These are phyloP conservation scores for Sclerotinia subarctica DNA, from an alignment of 2,329 filamentous ascomycete species.

Conservation along the genomic window DNA sequence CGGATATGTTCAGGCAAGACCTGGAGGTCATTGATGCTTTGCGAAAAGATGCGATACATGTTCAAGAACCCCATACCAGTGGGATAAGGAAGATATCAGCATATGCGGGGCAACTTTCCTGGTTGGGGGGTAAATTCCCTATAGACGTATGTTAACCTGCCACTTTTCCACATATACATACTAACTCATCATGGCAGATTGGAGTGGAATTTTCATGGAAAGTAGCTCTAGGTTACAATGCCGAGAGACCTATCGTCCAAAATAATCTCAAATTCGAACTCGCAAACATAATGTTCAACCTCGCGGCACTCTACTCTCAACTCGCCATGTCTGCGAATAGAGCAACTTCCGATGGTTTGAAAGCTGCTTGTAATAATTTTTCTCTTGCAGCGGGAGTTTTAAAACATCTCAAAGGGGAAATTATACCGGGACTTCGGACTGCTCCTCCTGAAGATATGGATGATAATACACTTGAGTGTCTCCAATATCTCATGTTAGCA, in stretches of 20 bases:
- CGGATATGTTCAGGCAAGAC: conserved; percentile 92
- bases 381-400: conserved; percentile 83
- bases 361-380: conserved; percentile 85
- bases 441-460: conserved; percentile 96
- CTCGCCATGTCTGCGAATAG: conserved; percentile 79
- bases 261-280: conserved; percentile 78
- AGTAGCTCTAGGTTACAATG: conserved; percentile 86
- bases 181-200: conserved; percentile 52
- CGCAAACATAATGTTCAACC: conserved; percentile 88
- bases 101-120: conserved; percentile 89
- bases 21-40: conserved; percentile 81
- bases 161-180: conserved; percentile 12
- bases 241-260: conserved; percentile 63
- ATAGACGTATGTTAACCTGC: conserved; percentile 66
- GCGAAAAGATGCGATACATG: conserved; percentile 81
- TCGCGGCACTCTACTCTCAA: conserved; percentile 90
- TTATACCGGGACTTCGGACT: conserved; percentile 79
- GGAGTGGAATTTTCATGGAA: conserved; percentile 97
- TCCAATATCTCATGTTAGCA: conserved; percentile 80
- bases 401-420: conserved; percentile 67
- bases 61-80: conserved; percentile 81
- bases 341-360: conserved; percentile 76
- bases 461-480: conserved; percentile 74
- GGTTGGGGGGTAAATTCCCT: conserved; percentile 93
- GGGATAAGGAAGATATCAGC: conserved; percentile 84